A percentile compares a stretch with the other conserved stretches of the same genome.
Evolutionary conservation across 148 eudicot species (phyloP).

Genomic region (Gaultheria prostrata): DNA sequence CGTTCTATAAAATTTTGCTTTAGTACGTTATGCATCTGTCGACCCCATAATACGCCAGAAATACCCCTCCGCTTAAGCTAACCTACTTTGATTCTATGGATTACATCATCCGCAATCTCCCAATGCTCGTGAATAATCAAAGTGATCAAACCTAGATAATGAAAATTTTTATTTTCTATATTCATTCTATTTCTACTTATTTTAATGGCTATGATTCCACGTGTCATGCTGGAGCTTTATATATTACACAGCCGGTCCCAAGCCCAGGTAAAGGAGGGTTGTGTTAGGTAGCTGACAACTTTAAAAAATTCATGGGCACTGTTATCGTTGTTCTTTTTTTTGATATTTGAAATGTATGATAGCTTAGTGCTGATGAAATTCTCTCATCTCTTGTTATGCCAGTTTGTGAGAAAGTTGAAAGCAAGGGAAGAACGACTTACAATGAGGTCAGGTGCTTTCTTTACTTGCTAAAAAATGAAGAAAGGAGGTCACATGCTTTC

Average conservation of each 20-base stretch:
- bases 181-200: neutral
- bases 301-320: neutral
- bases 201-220: neutral
- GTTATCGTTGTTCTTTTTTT: neutral
- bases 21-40: neutral
- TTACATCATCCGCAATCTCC: neutral
- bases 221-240: neutral
- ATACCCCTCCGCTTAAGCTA: neutral
- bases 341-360: neutral
- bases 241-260: neutral
- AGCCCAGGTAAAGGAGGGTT: neutral
- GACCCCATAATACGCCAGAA: neutral
- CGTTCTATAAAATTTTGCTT: neutral
- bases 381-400: conserved; percentile 16
- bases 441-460: conserved; percentile 63
- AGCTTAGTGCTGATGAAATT: conserved; percentile 15
- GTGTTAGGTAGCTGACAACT: neutral
- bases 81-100: neutral
- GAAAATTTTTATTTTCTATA: neutral
- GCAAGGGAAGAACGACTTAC: conserved; percentile 98
- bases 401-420: conserved; percentile 98
- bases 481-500: conserved; percentile 45
- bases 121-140: neutral
- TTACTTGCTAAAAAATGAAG: neutral
- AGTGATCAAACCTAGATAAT: neutral